These are phyloP conservation scores for Daldinia sp. DNA, from an alignment of 2,329 filamentous ascomycete genomes.

Conservation along the genomic window DNA sequence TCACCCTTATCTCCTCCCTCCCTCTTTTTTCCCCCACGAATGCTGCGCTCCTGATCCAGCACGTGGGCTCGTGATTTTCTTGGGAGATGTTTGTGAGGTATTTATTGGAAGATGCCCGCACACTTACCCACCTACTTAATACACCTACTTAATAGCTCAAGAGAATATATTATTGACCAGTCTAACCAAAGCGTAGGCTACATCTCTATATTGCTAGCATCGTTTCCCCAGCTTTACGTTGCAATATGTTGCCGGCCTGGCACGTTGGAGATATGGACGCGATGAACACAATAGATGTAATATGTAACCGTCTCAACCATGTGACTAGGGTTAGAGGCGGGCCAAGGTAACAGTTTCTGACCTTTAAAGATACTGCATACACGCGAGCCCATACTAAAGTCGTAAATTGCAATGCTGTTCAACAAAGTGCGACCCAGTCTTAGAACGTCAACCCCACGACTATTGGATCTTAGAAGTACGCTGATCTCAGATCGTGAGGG, in stretches of 20 bases:
- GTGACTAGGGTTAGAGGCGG: constrained; percentile 25
- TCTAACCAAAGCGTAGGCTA: constrained; percentile 19
- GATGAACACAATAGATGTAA: constrained; percentile 22
- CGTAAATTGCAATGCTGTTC: constrained; percentile 15
- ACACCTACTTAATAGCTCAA: constrained; percentile 23
- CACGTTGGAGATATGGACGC: constrained; percentile 17
- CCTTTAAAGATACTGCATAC: constrained; percentile 13
- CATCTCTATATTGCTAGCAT: constrained; percentile 14
- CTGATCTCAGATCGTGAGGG: constrained; percentile 37
- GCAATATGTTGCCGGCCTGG: constrained; percentile 21
- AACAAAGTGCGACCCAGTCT: constrained; percentile 12
- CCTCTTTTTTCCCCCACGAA: constrained; percentile 35
- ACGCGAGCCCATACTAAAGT: constrained; percentile 20
- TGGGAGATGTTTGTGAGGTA: constrained; percentile 33
- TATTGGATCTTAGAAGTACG: constrained; percentile 26
- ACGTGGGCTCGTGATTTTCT: constrained; percentile 32
- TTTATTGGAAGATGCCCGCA: constrained; percentile 25
- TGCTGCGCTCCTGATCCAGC: constrained; percentile 33
- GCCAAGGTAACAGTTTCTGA: constrained; percentile 11
- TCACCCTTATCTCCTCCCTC: constrained; percentile 31
- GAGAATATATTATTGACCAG: constrained; percentile 19
- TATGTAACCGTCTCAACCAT: constrained; percentile 20
- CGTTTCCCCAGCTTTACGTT: constrained; percentile 36
- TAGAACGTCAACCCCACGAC: constrained; percentile 6
- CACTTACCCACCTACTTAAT: constrained; percentile 10